Conservation (phyloP, 1,139 yeast genomes). For the Geotrichum histeridarum region DNA sequence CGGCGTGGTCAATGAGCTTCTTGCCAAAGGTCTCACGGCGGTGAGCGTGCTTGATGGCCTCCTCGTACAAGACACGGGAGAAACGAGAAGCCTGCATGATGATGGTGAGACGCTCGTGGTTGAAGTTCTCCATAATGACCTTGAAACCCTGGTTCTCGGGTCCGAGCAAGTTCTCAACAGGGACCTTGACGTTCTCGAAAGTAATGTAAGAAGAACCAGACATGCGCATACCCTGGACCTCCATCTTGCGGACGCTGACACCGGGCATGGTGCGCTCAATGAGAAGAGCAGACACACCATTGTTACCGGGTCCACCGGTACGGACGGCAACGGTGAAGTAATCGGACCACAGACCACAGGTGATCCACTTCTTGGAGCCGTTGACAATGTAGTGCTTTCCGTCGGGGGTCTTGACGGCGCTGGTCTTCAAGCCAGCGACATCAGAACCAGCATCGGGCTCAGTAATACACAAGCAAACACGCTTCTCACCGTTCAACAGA, state of each 20-base stretch:
- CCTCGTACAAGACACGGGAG: constrained; percentile 43
- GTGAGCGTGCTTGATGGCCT: constrained; percentile 42
- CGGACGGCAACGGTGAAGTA: constrained; percentile 45
- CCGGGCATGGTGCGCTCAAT: constrained; percentile 42
- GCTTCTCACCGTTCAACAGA: constrained; percentile 39
- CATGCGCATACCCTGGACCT: constrained; percentile 41
- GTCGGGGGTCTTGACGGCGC: constrained; percentile 39
- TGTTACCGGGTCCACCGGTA: constrained; percentile 42
- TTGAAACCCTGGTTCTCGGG: constrained; percentile 44
- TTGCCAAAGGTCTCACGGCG: constrained; percentile 43
- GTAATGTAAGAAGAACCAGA: constrained; percentile 42
- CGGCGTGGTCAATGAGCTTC: constrained; percentile 41
- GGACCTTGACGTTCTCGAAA: constrained; percentile 45
- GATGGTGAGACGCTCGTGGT: constrained; percentile 44
- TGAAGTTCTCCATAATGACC: constrained; percentile 44
- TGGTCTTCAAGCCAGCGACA: constrained; percentile 41
- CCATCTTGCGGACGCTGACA: constrained; percentile 38
- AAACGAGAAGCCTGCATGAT: constrained; percentile 41
- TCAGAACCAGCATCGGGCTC: constrained; percentile 46
- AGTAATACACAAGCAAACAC: constrained; percentile 42
- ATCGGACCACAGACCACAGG: constrained; percentile 43
- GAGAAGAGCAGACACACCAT: constrained; percentile 41
- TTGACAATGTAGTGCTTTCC: constrained; percentile 43
- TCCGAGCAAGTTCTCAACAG: constrained; percentile 43
- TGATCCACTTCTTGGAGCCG: constrained; percentile 45